Percentiles rank a stretch among this genome's conserved stretches.
These are phyloP conservation scores for Auricularia sp. DNA, from an alignment of 768 basidiomycete species.

Conservation along the genomic window DNA sequence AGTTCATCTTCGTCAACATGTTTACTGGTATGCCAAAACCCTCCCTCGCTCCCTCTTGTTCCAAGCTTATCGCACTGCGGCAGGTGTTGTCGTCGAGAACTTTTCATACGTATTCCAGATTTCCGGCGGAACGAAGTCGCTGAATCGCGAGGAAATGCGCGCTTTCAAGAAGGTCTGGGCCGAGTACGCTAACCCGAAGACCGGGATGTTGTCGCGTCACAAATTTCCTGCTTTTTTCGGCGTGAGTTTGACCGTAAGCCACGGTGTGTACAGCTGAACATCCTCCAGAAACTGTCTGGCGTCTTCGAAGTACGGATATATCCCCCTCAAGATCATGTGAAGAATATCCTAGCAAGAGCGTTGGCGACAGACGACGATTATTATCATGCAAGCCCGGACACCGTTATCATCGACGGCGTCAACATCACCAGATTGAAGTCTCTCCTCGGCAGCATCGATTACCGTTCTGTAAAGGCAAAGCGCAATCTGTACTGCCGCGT, in stretches of 20 bases:
- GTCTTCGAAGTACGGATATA: conserved; percentile 86
- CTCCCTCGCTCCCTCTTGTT: not conserved
- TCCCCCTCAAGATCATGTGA: conserved; percentile 54
- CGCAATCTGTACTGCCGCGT: conserved; percentile 63
- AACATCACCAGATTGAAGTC: conserved; percentile 54
- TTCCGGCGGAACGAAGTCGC: conserved; percentile 67
- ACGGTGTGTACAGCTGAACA: not conserved
- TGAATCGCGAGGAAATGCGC: conserved; percentile 87
- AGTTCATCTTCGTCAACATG: conserved; percentile 96
- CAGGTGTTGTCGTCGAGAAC: conserved; percentile 87
- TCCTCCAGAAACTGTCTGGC: conserved; percentile 61
- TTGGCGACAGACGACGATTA: conserved; percentile 26
- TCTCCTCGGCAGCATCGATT: conserved; percentile 57
- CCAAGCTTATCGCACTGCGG: not conserved
- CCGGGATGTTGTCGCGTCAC: conserved; percentile 63
- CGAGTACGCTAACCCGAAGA: conserved; percentile 66
- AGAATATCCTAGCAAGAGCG: conserved; percentile 47
- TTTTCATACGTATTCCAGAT: conserved; percentile 94
- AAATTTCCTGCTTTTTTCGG: conserved; percentile 72
- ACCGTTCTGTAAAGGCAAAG: conserved; percentile 48
- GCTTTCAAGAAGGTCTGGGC: conserved; percentile 93
- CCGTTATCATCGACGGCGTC: conserved; percentile 38
- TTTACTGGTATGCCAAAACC: conserved; percentile 57
- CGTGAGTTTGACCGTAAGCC: conserved; percentile 37
- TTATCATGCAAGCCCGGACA: conserved; percentile 20